Evolutionary conservation across 345 rosid genomes (phyloP).

Genomic region (Fremontodendron californicum): DNA sequence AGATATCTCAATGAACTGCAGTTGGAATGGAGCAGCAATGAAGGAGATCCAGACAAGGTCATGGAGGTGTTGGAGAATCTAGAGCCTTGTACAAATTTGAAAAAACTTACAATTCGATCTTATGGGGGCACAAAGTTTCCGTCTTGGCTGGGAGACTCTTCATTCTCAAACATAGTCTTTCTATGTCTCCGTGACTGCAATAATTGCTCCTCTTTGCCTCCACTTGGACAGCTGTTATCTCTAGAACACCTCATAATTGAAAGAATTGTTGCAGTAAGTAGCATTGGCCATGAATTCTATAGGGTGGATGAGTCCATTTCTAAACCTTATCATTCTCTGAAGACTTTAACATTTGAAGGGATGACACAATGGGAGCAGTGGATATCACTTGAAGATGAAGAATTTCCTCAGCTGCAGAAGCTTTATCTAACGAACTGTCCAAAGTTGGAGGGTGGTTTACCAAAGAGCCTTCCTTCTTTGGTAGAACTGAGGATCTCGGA

Average conservation of each 20-base stretch:
- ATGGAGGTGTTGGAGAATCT: constrained; percentile 15
- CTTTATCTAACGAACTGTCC: not conserved
- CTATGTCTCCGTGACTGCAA: constrained; percentile 6
- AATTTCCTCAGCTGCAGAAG: not conserved
- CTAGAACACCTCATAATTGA: not conserved
- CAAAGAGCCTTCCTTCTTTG: not conserved
- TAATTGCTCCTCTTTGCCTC: constrained; percentile 25
- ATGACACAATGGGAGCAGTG: not conserved
- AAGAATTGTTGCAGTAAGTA: not conserved
- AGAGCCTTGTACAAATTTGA: constrained; percentile 17
- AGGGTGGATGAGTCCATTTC: not conserved
- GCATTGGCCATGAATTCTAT: not conserved
- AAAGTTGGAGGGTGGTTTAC: not conserved
- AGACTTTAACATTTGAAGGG: not conserved
- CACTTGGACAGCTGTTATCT: not conserved
- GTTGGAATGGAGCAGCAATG: constrained; percentile 13
- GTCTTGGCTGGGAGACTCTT: constrained; percentile 25
- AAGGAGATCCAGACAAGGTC: not conserved
- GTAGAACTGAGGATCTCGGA: not conserved
- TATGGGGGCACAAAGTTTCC: constrained; percentile 22
- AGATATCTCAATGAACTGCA: constrained; percentile 7
- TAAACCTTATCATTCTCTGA: not conserved
- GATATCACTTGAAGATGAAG: not conserved
- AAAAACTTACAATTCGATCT: constrained; percentile 8
- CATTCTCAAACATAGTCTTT: constrained; percentile 9